Conservation (phyloP, 805 yeast species). For the Diddensiella transvaalensis region DNA sequence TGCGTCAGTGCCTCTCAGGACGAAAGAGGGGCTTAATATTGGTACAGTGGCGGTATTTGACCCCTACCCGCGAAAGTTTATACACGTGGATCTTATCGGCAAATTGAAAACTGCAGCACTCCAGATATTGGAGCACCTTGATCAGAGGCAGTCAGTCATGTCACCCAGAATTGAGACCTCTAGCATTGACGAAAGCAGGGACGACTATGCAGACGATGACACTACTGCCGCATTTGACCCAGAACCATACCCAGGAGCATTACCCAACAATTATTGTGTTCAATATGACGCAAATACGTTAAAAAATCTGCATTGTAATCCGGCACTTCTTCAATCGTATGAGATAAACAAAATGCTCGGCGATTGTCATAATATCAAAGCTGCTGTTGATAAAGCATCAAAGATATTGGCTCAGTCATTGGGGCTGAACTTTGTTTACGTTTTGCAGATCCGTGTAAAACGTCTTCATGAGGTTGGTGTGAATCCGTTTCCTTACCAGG, state of each 20-base stretch:
- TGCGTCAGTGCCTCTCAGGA: slow-evolving; percentile 56
- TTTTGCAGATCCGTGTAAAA: slow-evolving; percentile 25
- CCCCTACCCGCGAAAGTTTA: slow-evolving; percentile 24
- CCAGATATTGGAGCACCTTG: slow-evolving; percentile 1
- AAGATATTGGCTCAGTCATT: slow-evolving; percentile 24
- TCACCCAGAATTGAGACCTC: slow-evolving; percentile 1
- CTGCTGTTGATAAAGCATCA: slow-evolving; percentile 29
- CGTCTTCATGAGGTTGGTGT: background rate
- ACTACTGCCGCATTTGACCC: background rate
- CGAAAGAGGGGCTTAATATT: slow-evolving; percentile 41
- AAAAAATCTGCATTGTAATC: slow-evolving; percentile 15
- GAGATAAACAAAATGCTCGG: slow-evolving; percentile 26
- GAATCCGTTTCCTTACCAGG: background rate
- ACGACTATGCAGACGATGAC: background rate
- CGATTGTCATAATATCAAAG: slow-evolving; percentile 21
- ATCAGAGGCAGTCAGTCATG: background rate
- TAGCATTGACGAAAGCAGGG: background rate
- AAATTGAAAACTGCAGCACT: slow-evolving; percentile 16
- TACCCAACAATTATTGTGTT: slow-evolving; percentile 7
- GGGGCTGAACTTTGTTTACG: slow-evolving; percentile 27
- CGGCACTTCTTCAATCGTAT: slow-evolving; percentile 25
- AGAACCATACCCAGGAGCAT: slow-evolving; percentile 2
- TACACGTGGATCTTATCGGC: slow-evolving; percentile 16
- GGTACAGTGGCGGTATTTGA: slow-evolving; percentile 64
- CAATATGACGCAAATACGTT: slow-evolving; percentile 13